Evolutionary conservation across 2,329 filamentous ascomycete genomes (phyloP).

Genomic region (Exophiala xenobiotica): DNA sequence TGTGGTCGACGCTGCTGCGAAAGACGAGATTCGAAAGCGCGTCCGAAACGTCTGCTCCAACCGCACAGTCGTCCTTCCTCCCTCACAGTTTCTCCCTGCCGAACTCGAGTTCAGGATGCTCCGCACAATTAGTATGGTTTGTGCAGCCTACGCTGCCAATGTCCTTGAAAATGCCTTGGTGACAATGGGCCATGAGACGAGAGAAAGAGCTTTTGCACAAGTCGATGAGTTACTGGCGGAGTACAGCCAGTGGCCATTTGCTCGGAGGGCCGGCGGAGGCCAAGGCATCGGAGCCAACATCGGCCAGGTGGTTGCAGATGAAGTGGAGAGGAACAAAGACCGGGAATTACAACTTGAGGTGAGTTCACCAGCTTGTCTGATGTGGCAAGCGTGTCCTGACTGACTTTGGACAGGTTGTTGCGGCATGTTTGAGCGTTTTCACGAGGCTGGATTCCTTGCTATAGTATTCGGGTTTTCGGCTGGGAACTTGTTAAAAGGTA

Average conservation of each 20-base stretch:
- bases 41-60: conserved; percentile 91
- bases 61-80: conserved; percentile 85
- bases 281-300: conserved; percentile 90
- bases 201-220: conserved; percentile 92
- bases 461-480: conserved; percentile 43
- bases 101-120: conserved; percentile 91
- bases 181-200: conserved; percentile 86
- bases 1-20: conserved; percentile 91
- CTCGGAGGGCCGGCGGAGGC: conserved; percentile 69
- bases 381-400: too few relatives aligned
- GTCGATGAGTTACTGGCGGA: conserved; percentile 94
- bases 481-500: neutral
- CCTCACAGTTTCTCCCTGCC: conserved; percentile 86
- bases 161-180: conserved; percentile 97
- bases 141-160: conserved; percentile 95
- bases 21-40: conserved; percentile 92
- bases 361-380: conserved; percentile 35
- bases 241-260: conserved; percentile 98
- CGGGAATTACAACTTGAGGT: conserved; percentile 97
- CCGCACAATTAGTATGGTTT: conserved; percentile 92
- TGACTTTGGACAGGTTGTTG: conserved; percentile 62
- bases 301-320: conserved; percentile 81
- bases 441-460: conserved; percentile 94
- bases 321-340: conserved; percentile 82
- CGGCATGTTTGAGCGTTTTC: conserved; percentile 95